Base-by-base conservation (phyloP, 208 protist species). In the Endotrypanum monterogeii region DNA sequence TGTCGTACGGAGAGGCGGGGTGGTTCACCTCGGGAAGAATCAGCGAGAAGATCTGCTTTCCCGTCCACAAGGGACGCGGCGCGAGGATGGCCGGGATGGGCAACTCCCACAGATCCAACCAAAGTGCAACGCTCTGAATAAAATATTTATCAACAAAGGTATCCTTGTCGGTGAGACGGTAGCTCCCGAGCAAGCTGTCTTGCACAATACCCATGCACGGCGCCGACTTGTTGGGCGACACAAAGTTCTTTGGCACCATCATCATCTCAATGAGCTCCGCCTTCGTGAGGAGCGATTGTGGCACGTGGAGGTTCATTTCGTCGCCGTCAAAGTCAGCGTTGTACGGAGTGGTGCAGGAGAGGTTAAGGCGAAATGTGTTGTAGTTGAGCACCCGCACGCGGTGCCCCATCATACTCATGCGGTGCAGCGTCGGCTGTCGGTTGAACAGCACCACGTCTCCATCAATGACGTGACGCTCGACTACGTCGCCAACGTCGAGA, bases 271-370 rank as follows among this genome's bases (percentile, higher is more conserved):
- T 91, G 44, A 99, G 83, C 89, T 99, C 98, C 25, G 98, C 91
- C 71, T 98, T 94, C 12, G 98, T 98, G 71, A 99, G 85, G 32
- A 99, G 71, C 25, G 92, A 95, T 86, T 99, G 99, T 23, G 99
- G 99, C 14, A 99, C 97, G 86, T 99, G 99, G 67, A 99, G 77
- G 87, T 99, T 99, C 99, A 99, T 99, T 88, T 99, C 99, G 85
- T 99, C 99, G 63, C 99, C 99, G 88, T 99, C 99, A 78, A 99
- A 99, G 85, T 99, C 99, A 37, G 99, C 99, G 87, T 99, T 99
- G 87, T 99, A 99, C 57, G 99, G 99, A 44, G 98, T 98, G 0
- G 99, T 99, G 67, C 98, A 98, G 44, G 91, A 99, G 8, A 99
- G 90, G 88, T 99, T 99, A 4, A 99, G 88, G 71, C 99, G 95